These are phyloP conservation scores for Geranium incanum DNA, from an alignment of 441 rosid species.

Conservation along the genomic window DNA sequence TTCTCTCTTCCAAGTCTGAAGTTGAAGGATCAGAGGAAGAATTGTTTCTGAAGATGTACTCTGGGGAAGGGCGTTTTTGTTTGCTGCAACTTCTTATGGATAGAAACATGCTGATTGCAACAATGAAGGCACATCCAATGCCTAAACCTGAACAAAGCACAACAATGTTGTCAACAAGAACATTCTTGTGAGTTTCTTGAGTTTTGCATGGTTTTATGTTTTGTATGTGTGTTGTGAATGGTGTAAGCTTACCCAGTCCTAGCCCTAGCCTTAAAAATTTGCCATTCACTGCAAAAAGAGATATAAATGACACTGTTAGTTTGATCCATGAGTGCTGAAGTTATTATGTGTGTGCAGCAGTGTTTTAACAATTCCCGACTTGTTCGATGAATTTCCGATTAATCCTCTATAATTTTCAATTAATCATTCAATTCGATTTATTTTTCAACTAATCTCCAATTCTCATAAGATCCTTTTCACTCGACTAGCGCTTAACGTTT, in stretches of 20 bases:
- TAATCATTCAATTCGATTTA: too few relatives aligned
- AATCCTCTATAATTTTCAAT: too few relatives aligned
- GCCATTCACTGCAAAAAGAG: conserved; percentile 20
- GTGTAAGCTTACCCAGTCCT: conserved; percentile 19
- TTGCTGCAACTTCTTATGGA: conserved; percentile 15
- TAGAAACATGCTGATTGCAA: conserved; percentile 19
- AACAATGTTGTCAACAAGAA: neutral
- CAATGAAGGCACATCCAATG: conserved; percentile 24
- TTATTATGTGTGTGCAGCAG: neutral
- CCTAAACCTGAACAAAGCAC: conserved; percentile 26
- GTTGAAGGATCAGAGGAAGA: conserved; percentile 26
- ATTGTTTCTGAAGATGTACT: conserved; percentile 22
- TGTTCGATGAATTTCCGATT: too few relatives aligned
- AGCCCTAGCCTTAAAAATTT: conserved; percentile 24
- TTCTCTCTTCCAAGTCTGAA: conserved; percentile 31
- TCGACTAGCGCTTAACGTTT: too few relatives aligned
- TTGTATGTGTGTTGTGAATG: too few relatives aligned
- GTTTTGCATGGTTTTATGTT: too few relatives aligned
- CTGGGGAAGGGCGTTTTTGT: conserved; percentile 25
- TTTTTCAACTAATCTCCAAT: too few relatives aligned
- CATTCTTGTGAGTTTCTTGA: too few relatives aligned
- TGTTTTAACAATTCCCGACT: too few relatives aligned
- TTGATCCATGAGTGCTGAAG: neutral
- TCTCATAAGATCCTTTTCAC: too few relatives aligned
- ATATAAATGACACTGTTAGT: conserved; percentile 5